Base-by-base conservation (phyloP, 2,329 filamentous ascomycete genomes). In the Paecilomyces sp. region DNA sequence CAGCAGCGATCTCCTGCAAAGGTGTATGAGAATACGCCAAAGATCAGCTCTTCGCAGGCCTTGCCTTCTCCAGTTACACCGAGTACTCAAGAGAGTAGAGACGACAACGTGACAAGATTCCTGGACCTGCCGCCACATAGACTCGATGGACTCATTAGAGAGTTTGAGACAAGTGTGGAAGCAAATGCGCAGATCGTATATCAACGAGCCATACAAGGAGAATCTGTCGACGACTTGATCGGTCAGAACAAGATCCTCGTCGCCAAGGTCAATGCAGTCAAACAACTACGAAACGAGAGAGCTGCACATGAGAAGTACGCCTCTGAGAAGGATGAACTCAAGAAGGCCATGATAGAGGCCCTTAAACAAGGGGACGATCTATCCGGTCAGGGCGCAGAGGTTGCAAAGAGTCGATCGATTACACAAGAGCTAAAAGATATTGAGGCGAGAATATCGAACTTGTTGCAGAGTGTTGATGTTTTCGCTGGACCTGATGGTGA, bases 171-270 rank as follows among this genome's bases (percentile, higher is more conserved):
- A 50, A 72, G 67, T 3, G 64, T 72, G 28, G 64, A 70, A 36
- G 68, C 65, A 31, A 76, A 76, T 57, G 73, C 76, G 1, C 69
- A 75, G 53, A 61, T 70, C 34, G 69, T 76, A 13, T 76, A 74
- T 57, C 64, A 76, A 51, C 66, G 69, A 57, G 69, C 72, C 30
- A 72, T 78, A 68, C 69, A 71, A 58, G 75, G 74, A 0, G 41
- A 47, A 18, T 3, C 55, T 63, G 13, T 65, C 68, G 57, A 65
- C 67, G 71, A 75, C 25, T 55, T 77, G 54, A 65, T 75, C 25
- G 59, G 68, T 3, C 67, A 73, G 59, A 75, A 75, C 61, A 74
- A 74, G 57, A 59, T 58, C 13, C 67, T 78, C 24, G 70, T 70
- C 15, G 61, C 64, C 31, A 74, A 70, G 59, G 75, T 79, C 24